Percentiles rank a stretch among this genome's conserved stretches.
Conservation (phyloP, 2,329 filamentous ascomycete species). For the Parasarocladium wereldwijsianum region DNA sequence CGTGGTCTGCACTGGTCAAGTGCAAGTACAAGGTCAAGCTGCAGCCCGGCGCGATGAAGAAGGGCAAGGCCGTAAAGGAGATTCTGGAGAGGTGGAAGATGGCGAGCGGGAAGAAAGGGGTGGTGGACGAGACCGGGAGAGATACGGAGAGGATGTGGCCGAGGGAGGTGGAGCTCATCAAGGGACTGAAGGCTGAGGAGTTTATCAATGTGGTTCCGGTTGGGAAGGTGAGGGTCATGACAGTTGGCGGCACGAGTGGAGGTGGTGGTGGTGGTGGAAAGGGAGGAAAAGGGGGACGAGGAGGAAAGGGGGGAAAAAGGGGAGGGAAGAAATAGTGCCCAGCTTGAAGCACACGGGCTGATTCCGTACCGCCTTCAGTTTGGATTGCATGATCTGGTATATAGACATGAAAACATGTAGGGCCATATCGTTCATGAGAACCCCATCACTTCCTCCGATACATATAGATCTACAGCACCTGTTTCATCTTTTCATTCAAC, state of each 20-base stretch:
- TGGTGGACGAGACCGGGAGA: slow-evolving; percentile 42
- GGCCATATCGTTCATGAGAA: no score
- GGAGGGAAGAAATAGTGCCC: no score
- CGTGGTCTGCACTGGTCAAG: slow-evolving; percentile 46
- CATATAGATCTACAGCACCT: not conserved
- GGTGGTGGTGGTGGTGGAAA: slow-evolving; percentile 26
- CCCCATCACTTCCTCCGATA: no score
- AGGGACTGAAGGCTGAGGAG: slow-evolving; percentile 67
- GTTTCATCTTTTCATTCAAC: not conserved
- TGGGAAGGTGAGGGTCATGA: slow-evolving; percentile 66
- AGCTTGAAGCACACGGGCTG: no score
- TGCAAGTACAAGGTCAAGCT: slow-evolving; percentile 94
- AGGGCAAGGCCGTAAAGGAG: slow-evolving; percentile 87
- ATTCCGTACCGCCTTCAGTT: no score
- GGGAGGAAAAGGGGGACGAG: slow-evolving; percentile 19
- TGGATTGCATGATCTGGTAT: no score
- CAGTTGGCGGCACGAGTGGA: slow-evolving; percentile 39
- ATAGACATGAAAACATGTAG: no score
- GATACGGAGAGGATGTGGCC: slow-evolving; percentile 72
- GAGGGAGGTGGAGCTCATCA: slow-evolving; percentile 71
- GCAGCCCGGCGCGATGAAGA: slow-evolving; percentile 80
- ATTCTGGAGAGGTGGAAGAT: slow-evolving; percentile 69
- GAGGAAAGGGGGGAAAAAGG: slow-evolving; percentile 16
- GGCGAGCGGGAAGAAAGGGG: slow-evolving; percentile 42
- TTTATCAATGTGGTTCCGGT: slow-evolving; percentile 70